Conservation (phyloP, 495 filamentous ascomycete genomes). For the Trichoderma erinaceum region DNA sequence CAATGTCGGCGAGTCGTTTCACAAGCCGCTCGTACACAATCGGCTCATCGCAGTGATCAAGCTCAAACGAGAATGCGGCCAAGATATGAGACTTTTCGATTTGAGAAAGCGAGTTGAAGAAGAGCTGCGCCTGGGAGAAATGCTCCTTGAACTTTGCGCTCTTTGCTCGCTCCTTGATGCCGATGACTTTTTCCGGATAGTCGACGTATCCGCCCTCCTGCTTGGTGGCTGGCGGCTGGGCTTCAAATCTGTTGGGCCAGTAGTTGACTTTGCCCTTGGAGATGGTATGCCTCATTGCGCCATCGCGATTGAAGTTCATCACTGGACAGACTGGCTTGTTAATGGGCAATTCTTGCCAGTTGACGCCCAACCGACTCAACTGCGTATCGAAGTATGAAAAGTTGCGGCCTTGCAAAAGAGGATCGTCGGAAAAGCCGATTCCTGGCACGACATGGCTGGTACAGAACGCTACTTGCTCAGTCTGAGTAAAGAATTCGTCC, state of each 20-base stretch:
- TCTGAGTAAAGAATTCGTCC: slow-evolving; percentile 83
- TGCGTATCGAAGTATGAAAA: slow-evolving; percentile 89
- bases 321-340: slow-evolving; percentile 71
- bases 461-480: slow-evolving; percentile 81
- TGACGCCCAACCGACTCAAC: slow-evolving; percentile 70
- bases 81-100: slow-evolving; percentile 66
- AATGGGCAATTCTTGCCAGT: slow-evolving; percentile 83
- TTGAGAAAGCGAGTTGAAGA: slow-evolving; percentile 74
- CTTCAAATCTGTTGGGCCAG: slow-evolving; percentile 76
- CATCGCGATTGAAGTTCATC: slow-evolving; percentile 75
- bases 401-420: slow-evolving; percentile 75
- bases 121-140: slow-evolving; percentile 60
- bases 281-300: slow-evolving; percentile 54
- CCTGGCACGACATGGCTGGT: slow-evolving; percentile 81
- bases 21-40: slow-evolving; percentile 70
- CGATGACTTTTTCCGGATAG: slow-evolving; percentile 57
- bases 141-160: slow-evolving; percentile 80
- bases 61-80: slow-evolving; percentile 71
- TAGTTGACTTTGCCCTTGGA: slow-evolving; percentile 69
- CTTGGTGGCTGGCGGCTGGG: slow-evolving; percentile 51
- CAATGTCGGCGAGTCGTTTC: slow-evolving; percentile 65
- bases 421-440: slow-evolving; percentile 82
- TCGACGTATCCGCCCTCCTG: slow-evolving; percentile 63
- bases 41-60: slow-evolving; percentile 85
- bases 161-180: slow-evolving; percentile 63